A percentile compares a stretch with the other conserved stretches of the same genome.
Evolutionary conservation across 768 basidiomycete species (phyloP).

Genomic region (Tephrocybe sp.): DNA sequence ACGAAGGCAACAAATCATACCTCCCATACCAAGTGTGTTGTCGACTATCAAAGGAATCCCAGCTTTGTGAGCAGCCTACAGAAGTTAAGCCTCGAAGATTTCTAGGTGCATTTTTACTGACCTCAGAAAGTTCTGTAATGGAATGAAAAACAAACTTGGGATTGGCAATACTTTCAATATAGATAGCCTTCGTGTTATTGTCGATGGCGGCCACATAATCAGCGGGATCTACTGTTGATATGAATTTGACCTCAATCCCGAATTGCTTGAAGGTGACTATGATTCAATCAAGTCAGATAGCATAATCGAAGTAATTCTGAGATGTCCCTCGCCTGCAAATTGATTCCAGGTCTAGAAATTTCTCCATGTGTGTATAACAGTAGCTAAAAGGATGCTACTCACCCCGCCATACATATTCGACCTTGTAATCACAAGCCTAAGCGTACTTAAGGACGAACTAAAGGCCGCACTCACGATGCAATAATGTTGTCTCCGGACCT

Average conservation of each 20-base stretch:
- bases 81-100: background rate
- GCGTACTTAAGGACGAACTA: background rate
- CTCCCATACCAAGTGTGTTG: conserved; percentile 40
- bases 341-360: conserved; percentile 61
- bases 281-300: background rate
- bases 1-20: background rate
- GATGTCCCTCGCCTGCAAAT: conserved; percentile 43
- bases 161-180: conserved; percentile 58
- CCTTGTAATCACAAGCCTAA: conserved; percentile 24
- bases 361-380: no score
- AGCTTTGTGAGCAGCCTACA: conserved; percentile 48
- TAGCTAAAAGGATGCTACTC: background rate
- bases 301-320: background rate
- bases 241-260: conserved; percentile 55
- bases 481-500: conserved; percentile 76
- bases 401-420: conserved; percentile 66
- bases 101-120: conserved; percentile 10
- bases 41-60: conserved; percentile 36
- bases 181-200: conserved; percentile 54
- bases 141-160: conserved; percentile 49
- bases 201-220: conserved; percentile 42
- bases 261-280: conserved; percentile 64
- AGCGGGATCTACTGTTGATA: background rate
- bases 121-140: conserved; percentile 50
- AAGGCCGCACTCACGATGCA: conserved; percentile 48